Percentiles rank a stretch among this genome's conserved stretches.
Evolutionary conservation across 177 flowering plant species (phyloP).

Genomic region (Vitis hybrid): DNA sequence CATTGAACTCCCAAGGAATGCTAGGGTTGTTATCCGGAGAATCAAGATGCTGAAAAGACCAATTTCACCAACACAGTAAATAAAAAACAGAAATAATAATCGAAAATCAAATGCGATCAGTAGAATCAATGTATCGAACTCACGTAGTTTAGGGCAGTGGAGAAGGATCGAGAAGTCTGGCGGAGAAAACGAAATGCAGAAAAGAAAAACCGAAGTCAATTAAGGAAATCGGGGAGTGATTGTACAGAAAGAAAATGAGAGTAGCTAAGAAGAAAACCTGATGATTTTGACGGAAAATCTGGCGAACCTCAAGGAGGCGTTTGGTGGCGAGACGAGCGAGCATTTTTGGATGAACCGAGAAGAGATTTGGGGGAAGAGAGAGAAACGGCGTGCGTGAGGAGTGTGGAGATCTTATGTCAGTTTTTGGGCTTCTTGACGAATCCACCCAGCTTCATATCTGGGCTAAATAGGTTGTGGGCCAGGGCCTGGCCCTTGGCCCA

Average conservation of each 20-base stretch:
- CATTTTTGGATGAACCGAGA: constrained; percentile 33
- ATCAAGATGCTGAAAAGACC: constrained; percentile 68
- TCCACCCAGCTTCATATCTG: too few species aligned
- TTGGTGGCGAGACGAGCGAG: constrained; percentile 66
- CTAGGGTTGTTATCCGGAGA: constrained; percentile 87
- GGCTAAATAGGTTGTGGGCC: too few species aligned
- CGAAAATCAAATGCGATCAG: background rate
- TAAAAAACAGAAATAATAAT: constrained; percentile 4
- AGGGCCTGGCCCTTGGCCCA: too few species aligned
- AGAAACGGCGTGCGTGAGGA: too few species aligned
- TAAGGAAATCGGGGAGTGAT: background rate
- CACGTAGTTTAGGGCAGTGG: constrained; percentile 95
- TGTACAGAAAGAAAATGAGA: constrained; percentile 11
- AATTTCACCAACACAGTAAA: background rate
- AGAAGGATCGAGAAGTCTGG: constrained; percentile 72
- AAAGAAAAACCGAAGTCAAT: constrained; percentile 1
- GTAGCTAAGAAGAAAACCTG: constrained; percentile 36
- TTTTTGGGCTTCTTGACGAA: too few species aligned
- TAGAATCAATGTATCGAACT: constrained; percentile 22
- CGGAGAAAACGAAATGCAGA: constrained; percentile 24
- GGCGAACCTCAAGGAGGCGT: constrained; percentile 80
- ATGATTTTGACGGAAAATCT: constrained; percentile 50
- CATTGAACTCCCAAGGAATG: constrained; percentile 74
- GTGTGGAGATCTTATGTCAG: too few species aligned
- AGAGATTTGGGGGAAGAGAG: too few species aligned